Base-by-base conservation (phyloP, 2,329 filamentous ascomycete species). In the Fusarium paranaense region DNA sequence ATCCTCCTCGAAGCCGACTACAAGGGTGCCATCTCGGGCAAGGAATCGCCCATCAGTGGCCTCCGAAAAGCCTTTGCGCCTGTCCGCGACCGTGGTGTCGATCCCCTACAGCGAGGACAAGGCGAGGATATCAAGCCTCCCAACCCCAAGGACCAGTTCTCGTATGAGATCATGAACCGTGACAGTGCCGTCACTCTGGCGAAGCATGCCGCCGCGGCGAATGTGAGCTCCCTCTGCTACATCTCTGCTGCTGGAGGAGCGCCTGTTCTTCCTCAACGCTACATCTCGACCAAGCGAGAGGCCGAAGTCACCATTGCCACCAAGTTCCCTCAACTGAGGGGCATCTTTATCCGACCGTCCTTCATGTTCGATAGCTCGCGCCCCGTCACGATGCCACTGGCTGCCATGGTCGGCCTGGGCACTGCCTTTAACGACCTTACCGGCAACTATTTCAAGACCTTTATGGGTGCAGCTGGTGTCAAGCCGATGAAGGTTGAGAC, bases 1-100 rank as follows among this genome's bases (percentile, higher is more conserved):
- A 98, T 99, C 78, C 88, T 99, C 20, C 90, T 99, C 11, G 97
- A 99, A 86, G 95, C 95, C 59, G 97, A 99, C 86, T 99, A 99
- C 90, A 99, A 99, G 85, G 94, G 93, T 76, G 92, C 98, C 18
- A 82, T 99, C 30, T 92, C 91, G 22, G 97, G 97, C 60, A 91
- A 90, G 69, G 95, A 98, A 79, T 95, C 94, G 0, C 91, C 95
- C n/a, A 84, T 97, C 62, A 84, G 90, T 8, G 96, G 95, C 2
- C 86, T 99, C 16, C 90, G 90, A 71, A 92, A 93, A 78, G 94
- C 95, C 30, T 97, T 98, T 82, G 91, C 91, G 61, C 82, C 90
- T 1, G 87, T 89, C 3, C 92, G 92, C 37, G 86, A 84, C 79
- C 89, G 90, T 66, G 90, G 90, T 63, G 88, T 85, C 64, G 94